A percentile compares a stretch with the other conserved stretches of the same genome.
phyloP scores from a whole-genome alignment of 805 yeast species.

The Kazachstania viticola region DNA sequence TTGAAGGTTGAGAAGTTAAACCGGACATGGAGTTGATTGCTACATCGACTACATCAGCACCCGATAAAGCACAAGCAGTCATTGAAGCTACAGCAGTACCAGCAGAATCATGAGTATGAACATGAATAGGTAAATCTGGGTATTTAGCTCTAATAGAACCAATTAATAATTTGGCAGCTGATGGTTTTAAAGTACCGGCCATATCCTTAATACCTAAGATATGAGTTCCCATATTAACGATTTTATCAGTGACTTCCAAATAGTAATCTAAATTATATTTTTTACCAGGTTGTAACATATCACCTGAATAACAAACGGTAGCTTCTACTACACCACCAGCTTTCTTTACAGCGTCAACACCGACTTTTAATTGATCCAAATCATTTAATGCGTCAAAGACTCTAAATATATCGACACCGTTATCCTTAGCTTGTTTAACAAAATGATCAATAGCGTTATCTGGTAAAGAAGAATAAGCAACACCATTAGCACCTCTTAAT shows the following conservation, averaged over 20 bases:
- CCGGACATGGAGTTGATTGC: slow-evolving; percentile 98
- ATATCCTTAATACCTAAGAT: slow-evolving; percentile 95
- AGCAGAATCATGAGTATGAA: slow-evolving; percentile 98
- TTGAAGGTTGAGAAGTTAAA: slow-evolving; percentile 95
- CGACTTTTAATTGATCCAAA: slow-evolving; percentile 91
- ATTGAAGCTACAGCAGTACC: slow-evolving; percentile 98
- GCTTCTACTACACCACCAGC: slow-evolving; percentile 99
- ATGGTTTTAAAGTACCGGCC: slow-evolving; percentile 98
- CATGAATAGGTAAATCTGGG: slow-evolving; percentile 94
- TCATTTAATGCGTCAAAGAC: slow-evolving; percentile 97
- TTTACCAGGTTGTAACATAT: slow-evolving; percentile 91
- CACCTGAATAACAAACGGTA: slow-evolving; percentile 97
- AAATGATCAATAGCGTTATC: slow-evolving; percentile 98
- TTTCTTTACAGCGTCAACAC: slow-evolving; percentile 93
- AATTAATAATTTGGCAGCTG: slow-evolving; percentile 76
- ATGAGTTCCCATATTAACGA: slow-evolving; percentile 92
- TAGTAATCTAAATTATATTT: slow-evolving; percentile 92
- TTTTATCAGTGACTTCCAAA: slow-evolving; percentile 64
- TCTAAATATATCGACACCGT: slow-evolving; percentile 95
- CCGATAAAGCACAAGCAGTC: slow-evolving; percentile 89
- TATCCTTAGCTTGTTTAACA: slow-evolving; percentile 85
- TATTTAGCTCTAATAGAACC: slow-evolving; percentile 72
- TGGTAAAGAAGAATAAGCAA: slow-evolving; percentile 94
- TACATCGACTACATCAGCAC: slow-evolving; percentile 97
- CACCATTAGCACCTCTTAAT: slow-evolving; percentile 98